Base-by-base conservation (phyloP, 1,284 basidiomycete species). In the Apiotrichum sp. region DNA sequence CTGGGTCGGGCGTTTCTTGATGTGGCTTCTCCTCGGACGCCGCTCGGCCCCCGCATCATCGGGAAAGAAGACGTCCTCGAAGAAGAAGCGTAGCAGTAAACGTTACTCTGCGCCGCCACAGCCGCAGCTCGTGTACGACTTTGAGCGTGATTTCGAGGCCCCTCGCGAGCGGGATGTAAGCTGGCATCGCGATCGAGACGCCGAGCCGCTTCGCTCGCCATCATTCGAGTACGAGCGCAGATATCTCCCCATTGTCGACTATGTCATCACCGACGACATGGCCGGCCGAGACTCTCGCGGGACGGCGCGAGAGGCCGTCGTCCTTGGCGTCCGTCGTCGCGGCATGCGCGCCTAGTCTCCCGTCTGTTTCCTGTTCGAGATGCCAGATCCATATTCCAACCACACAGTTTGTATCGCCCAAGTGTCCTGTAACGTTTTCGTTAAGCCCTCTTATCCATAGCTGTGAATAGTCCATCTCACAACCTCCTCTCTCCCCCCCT, bases 1-100 rank as follows among this genome's bases (percentile, higher is more conserved):
- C 13, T 74, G 66, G 67, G 43, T 63, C 6, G 69, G 71, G 7
- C 64, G 56, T 34, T 38, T 63, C 7, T 38, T 59, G 14, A 40
- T 71, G 46, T 62, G 63, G 44, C 31, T 57, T 7, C 36, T 62
- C 6, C 50, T 62, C n/a, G 46, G 51, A 0, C 51, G 50, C 10
- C 34, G 33, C 35, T 9, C 49, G n/a, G 11, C 8, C 9, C 34
- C 38, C 36, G 41, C 36, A 11, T 6, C 46, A 7, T 38, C 36
- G 36, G 13, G 13, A 13, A 41, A 36, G 34, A 50, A 56, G 34
- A 22, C 22, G 22, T 22, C 22, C 22, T 22, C 22, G 22, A 22
- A 22, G 22, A 22, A 22, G 22, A 22, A 22, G 22, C 55, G 45
- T n/a, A 34, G 16, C 22, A 38, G 38, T 6, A 47, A 53, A 40